phyloP scores from a whole-genome alignment of 805 yeast species.

The Zygotorulaspora chibaensis region DNA sequence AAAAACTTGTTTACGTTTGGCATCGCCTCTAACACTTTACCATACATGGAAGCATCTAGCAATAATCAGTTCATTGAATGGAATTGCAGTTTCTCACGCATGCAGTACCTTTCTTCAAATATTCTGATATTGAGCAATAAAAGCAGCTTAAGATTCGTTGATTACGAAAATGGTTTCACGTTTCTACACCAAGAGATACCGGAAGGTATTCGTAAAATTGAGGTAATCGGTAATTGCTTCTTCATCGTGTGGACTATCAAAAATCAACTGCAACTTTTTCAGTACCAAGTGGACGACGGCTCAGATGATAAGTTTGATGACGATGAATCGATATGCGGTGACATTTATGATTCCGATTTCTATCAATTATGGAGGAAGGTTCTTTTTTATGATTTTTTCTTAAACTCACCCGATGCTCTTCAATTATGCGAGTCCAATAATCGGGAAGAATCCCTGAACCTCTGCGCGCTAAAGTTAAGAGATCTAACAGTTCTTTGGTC shows the following conservation, averaged over 20 bases:
- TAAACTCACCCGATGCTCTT: conserved; percentile 19
- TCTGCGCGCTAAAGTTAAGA: conserved; percentile 31
- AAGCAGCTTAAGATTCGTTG: conserved; percentile 21
- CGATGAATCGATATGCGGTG: conserved; percentile 20
- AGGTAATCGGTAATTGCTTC: conserved; percentile 14
- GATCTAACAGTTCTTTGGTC: conserved; percentile 33
- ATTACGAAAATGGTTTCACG: conserved; percentile 27
- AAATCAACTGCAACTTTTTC: conserved; percentile 20
- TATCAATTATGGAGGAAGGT: conserved; percentile 27
- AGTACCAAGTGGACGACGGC: conserved; percentile 26
- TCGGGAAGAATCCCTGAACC: conserved; percentile 23
- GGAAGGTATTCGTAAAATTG: conserved; percentile 24
- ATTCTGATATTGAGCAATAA: conserved; percentile 21
- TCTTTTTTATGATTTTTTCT: conserved; percentile 25
- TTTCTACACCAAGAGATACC: conserved; percentile 20
- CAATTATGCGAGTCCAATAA: conserved; percentile 25
- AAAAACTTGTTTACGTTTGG: conserved; percentile 16
- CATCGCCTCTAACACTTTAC: conserved; percentile 5
- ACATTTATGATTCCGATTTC: conserved; percentile 18
- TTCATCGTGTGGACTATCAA: conserved; percentile 23
- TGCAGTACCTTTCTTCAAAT: conserved; percentile 21
- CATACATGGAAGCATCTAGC: conserved; percentile 17
- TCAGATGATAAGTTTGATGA: conserved; percentile 13
- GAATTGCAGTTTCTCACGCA: conserved; percentile 16
- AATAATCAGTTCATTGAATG: conserved; percentile 19